Conservation (phyloP, 2,329 filamentous ascomycete species). For the Sphaerulina populicola region DNA sequence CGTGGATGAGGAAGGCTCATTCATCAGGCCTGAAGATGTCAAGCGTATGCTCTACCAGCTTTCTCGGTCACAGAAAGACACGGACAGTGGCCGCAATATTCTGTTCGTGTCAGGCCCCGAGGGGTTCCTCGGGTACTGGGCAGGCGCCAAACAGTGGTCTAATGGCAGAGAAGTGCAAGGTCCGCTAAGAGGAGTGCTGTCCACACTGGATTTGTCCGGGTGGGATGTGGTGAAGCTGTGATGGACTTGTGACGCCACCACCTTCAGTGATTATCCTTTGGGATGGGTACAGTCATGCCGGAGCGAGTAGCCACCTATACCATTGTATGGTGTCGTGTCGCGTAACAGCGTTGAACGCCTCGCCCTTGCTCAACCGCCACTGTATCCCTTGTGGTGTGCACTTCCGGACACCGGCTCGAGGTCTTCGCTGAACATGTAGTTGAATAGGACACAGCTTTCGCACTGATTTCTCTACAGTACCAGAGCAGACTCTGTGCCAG, state of each 20-base stretch:
- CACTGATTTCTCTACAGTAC: no score
- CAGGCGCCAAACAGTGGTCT: slow-evolving; percentile 70
- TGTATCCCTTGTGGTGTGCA: no score
- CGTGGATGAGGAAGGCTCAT: slow-evolving; percentile 68
- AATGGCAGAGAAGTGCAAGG: slow-evolving; percentile 68
- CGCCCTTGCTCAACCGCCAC: no score
- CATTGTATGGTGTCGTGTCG: background rate
- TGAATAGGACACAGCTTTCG: background rate
- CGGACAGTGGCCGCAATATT: slow-evolving; percentile 47
- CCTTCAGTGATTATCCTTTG: no score
- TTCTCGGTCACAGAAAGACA: slow-evolving; percentile 23
- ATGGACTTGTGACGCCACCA: background rate
- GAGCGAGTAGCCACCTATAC: no score
- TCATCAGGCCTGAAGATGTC: slow-evolving; percentile 46
- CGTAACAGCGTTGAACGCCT: background rate
- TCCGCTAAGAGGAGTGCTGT: slow-evolving; percentile 59
- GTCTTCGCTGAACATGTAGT: no score
- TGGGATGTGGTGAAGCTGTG: slow-evolving; percentile 55
- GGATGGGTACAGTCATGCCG: no score
- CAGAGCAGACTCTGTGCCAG: no score
- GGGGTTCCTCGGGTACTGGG: slow-evolving; percentile 74
- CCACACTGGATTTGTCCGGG: slow-evolving; percentile 49
- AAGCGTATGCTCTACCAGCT: slow-evolving; percentile 20
- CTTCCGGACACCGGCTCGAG: no score
- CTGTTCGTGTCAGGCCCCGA: slow-evolving; percentile 86